phyloP scores from a whole-genome alignment of 2,329 filamentous ascomycete genomes.

The Alternaria consortialis region DNA sequence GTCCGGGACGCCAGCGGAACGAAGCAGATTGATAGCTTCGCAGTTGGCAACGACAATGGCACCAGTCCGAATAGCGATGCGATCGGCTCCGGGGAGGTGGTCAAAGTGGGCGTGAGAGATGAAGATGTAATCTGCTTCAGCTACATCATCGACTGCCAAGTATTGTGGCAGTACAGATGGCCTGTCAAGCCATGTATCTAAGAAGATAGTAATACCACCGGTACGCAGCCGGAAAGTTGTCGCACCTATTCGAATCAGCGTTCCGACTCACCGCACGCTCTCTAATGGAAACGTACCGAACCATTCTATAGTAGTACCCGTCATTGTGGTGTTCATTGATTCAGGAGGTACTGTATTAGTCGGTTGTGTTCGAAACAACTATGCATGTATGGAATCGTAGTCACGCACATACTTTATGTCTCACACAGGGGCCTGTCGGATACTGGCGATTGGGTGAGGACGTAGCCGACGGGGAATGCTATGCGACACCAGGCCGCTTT shows the following conservation, averaged over 20 bases:
- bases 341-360: neutral
- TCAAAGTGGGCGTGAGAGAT: conserved; percentile 18
- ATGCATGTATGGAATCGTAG: neutral
- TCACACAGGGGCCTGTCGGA: neutral
- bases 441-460: neutral
- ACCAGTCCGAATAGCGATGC: conserved; percentile 11
- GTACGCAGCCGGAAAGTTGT: conserved; percentile 10
- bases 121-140: conserved; percentile 15
- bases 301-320: neutral
- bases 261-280: neutral
- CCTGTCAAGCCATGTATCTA: conserved; percentile 16
- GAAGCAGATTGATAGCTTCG: conserved; percentile 11
- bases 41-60: conserved; percentile 13
- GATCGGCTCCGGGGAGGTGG: conserved; percentile 17
- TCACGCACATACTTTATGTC: neutral
- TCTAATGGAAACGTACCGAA: neutral
- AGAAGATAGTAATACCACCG: conserved; percentile 8
- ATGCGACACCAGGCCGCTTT: neutral
- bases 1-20: conserved; percentile 8
- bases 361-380: neutral
- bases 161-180: neutral
- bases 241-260: neutral
- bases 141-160: conserved; percentile 9
- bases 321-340: neutral
- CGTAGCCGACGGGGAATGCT: neutral